These are phyloP conservation scores for Microbotryum lychnidis-dioicae DNA, from an alignment of 1,284 basidiomycete species.

Conservation along the genomic window DNA sequence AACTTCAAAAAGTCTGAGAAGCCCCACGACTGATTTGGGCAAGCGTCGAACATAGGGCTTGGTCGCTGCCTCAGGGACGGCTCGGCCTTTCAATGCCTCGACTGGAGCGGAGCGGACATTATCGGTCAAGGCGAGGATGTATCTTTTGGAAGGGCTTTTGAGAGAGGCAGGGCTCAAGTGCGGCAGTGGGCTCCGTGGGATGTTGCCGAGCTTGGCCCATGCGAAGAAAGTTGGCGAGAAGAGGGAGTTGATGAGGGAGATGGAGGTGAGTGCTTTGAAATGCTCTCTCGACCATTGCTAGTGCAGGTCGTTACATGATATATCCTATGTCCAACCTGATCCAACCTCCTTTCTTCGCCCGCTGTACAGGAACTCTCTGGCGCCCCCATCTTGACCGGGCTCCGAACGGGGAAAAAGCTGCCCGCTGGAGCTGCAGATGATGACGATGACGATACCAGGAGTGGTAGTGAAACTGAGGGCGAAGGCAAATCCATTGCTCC, in stretches of 20 bases:
- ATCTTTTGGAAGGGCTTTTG: slow-evolving; percentile 8
- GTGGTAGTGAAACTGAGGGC: slow-evolving; percentile 57
- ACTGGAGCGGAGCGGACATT: slow-evolving; percentile 18
- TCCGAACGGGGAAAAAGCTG: slow-evolving; percentile 16
- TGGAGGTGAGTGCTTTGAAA: background rate
- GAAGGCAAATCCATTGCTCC: slow-evolving; percentile 43
- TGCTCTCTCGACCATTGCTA: no score
- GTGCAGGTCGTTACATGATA: no score
- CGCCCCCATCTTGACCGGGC: slow-evolving; percentile 1
- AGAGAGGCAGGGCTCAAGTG: background rate
- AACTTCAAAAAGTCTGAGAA: background rate
- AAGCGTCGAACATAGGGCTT: background rate
- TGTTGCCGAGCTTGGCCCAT: background rate
- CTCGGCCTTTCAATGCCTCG: slow-evolving; percentile 9
- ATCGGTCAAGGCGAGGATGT: background rate
- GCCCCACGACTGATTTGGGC: background rate
- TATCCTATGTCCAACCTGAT: no score
- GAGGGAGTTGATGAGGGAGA: slow-evolving; percentile 2
- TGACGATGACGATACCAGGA: slow-evolving; percentile 45
- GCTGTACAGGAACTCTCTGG: slow-evolving; percentile 9
- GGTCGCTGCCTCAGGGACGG: background rate
- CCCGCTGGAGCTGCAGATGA: slow-evolving; percentile 45
- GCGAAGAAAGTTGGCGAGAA: slow-evolving; percentile 13
- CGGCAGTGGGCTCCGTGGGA: background rate
- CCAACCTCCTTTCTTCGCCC: no score